These are phyloP conservation scores for Ceratocystis harringtonii DNA, from an alignment of 2,329 filamentous ascomycete species.

Conservation along the genomic window DNA sequence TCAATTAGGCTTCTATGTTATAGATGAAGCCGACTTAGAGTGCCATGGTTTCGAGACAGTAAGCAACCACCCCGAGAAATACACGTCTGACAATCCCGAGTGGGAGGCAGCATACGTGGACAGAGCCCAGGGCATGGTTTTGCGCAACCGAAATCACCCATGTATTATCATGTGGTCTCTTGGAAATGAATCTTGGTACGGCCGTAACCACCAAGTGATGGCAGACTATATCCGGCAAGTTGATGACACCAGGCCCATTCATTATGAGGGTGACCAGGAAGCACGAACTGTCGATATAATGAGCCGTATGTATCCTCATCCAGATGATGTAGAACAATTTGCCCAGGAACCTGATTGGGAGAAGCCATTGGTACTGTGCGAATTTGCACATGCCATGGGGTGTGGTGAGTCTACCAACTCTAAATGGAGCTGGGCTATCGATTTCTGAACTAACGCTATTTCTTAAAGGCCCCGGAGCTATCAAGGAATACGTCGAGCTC, in stretches of 20 bases:
- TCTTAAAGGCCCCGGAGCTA: slow-evolving; percentile 35
- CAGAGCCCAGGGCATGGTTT: slow-evolving; percentile 47
- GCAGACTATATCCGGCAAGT: slow-evolving; percentile 44
- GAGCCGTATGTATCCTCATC: slow-evolving; percentile 48
- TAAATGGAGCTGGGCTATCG: neutral
- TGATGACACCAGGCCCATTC: slow-evolving; percentile 43
- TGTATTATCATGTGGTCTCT: slow-evolving; percentile 57
- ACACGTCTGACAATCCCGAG: slow-evolving; percentile 41
- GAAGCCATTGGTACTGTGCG: slow-evolving; percentile 44
- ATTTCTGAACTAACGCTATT: neutral
- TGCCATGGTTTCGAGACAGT: slow-evolving; percentile 36
- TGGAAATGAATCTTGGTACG: slow-evolving; percentile 59
- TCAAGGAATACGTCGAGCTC: slow-evolving; percentile 51
- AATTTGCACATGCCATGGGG: slow-evolving; percentile 51
- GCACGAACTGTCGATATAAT: slow-evolving; percentile 47
- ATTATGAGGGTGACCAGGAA: slow-evolving; percentile 49
- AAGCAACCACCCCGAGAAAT: slow-evolving; percentile 32
- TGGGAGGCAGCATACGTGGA: slow-evolving; percentile 54
- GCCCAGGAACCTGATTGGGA: slow-evolving; percentile 28
- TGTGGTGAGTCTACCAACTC: neutral
- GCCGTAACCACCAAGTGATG: slow-evolving; percentile 52
- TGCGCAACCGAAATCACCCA: slow-evolving; percentile 44
- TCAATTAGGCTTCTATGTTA: slow-evolving; percentile 48
- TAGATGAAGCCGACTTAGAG: slow-evolving; percentile 42
- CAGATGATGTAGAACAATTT: slow-evolving; percentile 30